Evolutionary conservation across 345 rosid species (phyloP).

Genomic region (Firmiana major): DNA sequence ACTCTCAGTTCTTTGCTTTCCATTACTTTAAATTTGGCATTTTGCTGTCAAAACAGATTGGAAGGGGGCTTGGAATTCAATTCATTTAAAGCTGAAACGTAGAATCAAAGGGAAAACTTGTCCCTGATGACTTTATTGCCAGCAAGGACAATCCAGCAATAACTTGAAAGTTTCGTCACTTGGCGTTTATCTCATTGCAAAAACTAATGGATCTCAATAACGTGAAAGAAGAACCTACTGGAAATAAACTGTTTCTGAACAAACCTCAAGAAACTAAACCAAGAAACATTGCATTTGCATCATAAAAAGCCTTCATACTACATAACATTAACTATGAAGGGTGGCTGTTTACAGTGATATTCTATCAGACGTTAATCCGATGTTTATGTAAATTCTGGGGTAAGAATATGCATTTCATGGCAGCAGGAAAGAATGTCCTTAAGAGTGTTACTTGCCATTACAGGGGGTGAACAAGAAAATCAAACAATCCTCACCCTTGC

Average conservation of each 20-base stretch:
- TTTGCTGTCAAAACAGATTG: background rate
- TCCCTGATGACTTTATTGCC: background rate
- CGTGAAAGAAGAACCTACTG: background rate
- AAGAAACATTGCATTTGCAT: background rate
- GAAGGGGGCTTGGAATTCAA: background rate
- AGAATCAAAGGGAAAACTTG: slow-evolving; percentile 1
- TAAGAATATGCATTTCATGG: background rate
- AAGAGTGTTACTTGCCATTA: background rate
- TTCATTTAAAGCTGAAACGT: background rate
- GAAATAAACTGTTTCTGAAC: background rate
- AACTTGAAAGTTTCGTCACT: background rate
- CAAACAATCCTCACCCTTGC: background rate
- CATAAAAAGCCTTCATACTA: background rate
- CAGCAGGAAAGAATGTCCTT: background rate
- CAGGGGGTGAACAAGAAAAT: background rate
- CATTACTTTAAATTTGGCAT: background rate
- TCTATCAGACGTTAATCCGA: background rate
- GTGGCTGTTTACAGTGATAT: background rate
- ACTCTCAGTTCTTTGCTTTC: background rate
- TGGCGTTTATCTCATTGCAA: background rate
- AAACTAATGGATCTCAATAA: background rate
- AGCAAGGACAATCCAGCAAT: background rate
- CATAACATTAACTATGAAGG: background rate
- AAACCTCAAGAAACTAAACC: background rate
- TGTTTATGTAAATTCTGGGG: background rate